phyloP scores from a whole-genome alignment of 176 grass and related monocot genomes.

The Thalia dealbata region DNA sequence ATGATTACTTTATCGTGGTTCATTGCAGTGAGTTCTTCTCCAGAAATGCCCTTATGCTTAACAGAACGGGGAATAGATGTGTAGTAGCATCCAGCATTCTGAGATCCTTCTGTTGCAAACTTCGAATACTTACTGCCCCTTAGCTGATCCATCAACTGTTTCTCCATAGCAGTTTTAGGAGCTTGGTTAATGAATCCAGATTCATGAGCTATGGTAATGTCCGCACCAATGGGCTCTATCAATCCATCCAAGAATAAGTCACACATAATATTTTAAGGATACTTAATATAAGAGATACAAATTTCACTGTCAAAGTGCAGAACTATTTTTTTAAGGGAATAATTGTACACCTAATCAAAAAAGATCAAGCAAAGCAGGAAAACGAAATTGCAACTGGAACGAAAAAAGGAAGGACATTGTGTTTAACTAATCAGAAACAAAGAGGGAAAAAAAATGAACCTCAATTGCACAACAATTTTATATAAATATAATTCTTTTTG shows the following conservation, averaged over 20 bases:
- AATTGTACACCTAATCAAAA: neutral
- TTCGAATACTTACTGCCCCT: constrained; percentile 45
- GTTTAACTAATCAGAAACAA: neutral
- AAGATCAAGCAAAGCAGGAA: neutral
- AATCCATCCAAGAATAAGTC: constrained; percentile 1
- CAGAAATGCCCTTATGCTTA: constrained; percentile 46
- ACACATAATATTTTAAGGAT: neutral
- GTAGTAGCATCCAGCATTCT: constrained; percentile 65
- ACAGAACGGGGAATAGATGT: constrained; percentile 65
- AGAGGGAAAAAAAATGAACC: neutral
- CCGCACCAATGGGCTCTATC: constrained; percentile 74
- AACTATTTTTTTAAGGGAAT: neutral
- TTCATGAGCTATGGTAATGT: constrained; percentile 73
- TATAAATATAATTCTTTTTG: too few relatives aligned
- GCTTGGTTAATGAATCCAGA: constrained; percentile 50
- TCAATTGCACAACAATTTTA: too few relatives aligned
- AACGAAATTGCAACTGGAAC: neutral
- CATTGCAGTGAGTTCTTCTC: constrained; percentile 62
- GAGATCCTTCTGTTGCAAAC: constrained; percentile 24
- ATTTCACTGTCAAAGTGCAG: neutral
- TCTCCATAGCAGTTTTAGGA: constrained; percentile 61
- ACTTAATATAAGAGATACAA: neutral
- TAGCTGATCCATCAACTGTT: constrained; percentile 57
- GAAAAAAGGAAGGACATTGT: neutral
- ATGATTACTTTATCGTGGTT: constrained; percentile 91